Conservation (phyloP, 2,329 filamentous ascomycete genomes). For the Cladosporium sphaerospermum region DNA sequence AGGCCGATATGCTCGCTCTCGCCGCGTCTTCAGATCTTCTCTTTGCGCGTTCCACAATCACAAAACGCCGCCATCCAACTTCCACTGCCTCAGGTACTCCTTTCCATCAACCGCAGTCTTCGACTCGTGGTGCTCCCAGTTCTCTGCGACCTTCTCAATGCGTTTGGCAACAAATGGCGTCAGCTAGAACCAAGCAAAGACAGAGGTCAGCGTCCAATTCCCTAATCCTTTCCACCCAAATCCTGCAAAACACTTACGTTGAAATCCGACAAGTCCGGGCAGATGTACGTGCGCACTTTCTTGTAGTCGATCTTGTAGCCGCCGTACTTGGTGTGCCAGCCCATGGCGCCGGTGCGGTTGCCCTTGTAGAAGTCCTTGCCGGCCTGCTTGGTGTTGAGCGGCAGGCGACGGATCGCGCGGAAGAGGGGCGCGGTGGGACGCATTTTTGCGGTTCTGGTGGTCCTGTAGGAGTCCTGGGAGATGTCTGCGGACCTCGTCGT, state of each 20-base stretch:
- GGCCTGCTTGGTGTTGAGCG: constrained; percentile 86
- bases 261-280: constrained; percentile 65
- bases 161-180: constrained; percentile 69
- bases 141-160: constrained; percentile 48
- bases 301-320: constrained; percentile 76
- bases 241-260: constrained; percentile 49
- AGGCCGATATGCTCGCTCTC: no score
- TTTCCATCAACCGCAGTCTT: constrained; percentile 25
- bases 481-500: neutral
- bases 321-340: constrained; percentile 74
- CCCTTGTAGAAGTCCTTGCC: constrained; percentile 97
- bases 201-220: neutral
- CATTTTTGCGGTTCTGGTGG: constrained; percentile 19
- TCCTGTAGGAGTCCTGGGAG: neutral
- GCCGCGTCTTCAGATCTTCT: no score
- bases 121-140: constrained; percentile 38
- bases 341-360: constrained; percentile 81
- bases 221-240: neutral
- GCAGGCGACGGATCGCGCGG: constrained; percentile 65
- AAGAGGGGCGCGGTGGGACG: constrained; percentile 64
- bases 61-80: constrained; percentile 27
- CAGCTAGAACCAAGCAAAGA: constrained; percentile 47
- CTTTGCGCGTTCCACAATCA: constrained; percentile 14
- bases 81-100: constrained; percentile 30
- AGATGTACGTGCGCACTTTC: constrained; percentile 87